These are phyloP conservation scores for Lactifluus echinatus DNA, from an alignment of 768 basidiomycete species.

Conservation along the genomic window DNA sequence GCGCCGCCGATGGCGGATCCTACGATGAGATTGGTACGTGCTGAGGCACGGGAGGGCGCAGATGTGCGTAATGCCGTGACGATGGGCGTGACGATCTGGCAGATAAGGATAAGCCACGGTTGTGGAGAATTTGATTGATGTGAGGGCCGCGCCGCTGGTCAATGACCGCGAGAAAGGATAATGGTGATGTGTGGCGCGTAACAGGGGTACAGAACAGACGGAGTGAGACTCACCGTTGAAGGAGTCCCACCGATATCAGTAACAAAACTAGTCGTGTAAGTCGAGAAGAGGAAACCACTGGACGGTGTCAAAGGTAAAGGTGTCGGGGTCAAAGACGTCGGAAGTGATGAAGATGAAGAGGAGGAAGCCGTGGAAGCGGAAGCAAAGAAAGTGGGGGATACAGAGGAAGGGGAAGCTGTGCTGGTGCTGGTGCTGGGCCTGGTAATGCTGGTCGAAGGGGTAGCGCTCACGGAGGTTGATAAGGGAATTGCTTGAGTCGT, in stretches of 20 bases:
- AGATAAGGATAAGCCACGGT: not conserved
- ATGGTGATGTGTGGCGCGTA: too few relatives aligned
- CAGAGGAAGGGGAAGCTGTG: not conserved
- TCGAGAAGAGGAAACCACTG: slow-evolving; percentile 7
- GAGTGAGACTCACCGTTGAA: slow-evolving; percentile 12
- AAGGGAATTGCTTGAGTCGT: not conserved
- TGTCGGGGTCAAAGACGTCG: not conserved
- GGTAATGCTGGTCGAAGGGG: not conserved
- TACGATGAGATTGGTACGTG: slow-evolving; percentile 5
- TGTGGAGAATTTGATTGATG: not conserved
- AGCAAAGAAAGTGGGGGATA: not conserved
- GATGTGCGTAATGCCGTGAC: slow-evolving; percentile 6
- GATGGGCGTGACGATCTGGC: slow-evolving; percentile 16
- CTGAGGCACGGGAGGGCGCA: not conserved
- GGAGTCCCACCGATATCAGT: slow-evolving; percentile 11
- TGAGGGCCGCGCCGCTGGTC: not conserved
- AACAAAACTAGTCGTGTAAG: slow-evolving; percentile 10
- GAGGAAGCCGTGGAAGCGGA: not conserved
- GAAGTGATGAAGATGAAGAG: not conserved
- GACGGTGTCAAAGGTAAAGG: not conserved
- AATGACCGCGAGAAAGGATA: not conserved
- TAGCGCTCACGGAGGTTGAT: not conserved
- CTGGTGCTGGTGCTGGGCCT: too few relatives aligned
- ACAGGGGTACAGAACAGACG: too few relatives aligned
- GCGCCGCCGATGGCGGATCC: slow-evolving; percentile 13